These are phyloP conservation scores for Talaromyces proteolyticus DNA, from an alignment of 495 filamentous ascomycete species.

Conservation along the genomic window DNA sequence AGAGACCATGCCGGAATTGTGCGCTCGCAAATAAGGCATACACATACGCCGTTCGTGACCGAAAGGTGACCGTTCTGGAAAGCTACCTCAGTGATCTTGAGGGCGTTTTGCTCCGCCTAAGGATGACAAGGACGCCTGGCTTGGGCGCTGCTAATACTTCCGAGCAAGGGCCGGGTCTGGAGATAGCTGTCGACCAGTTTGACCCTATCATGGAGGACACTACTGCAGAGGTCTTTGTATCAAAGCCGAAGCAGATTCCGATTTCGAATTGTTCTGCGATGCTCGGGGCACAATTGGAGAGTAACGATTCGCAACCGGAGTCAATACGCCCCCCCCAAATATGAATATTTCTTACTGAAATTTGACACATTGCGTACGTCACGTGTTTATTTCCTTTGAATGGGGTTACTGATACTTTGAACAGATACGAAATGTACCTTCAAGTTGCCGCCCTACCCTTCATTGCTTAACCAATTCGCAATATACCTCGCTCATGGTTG, in stretches of 20 bases:
- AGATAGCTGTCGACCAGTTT: not conserved
- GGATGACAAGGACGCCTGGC: not conserved
- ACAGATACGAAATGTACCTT: not conserved
- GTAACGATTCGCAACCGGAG: not conserved
- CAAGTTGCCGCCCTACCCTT: slow-evolving; percentile 4
- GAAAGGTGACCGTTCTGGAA: not conserved
- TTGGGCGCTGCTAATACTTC: not conserved
- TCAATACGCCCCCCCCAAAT: not conserved
- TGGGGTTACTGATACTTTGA: not conserved
- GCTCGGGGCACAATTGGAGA: not conserved
- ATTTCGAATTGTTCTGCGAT: not conserved
- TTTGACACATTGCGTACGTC: not conserved
- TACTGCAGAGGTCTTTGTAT: not conserved
- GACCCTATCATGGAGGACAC: slow-evolving; percentile 1
- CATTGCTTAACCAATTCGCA: slow-evolving; percentile 4
- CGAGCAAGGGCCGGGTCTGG: not conserved
- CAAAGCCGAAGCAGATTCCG: not conserved
- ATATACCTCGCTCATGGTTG: slow-evolving; percentile 2
- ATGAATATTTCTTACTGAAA: not conserved
- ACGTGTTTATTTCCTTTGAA: not conserved
- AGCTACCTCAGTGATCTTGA: not conserved
- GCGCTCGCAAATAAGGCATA: not conserved
- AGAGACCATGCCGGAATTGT: not conserved
- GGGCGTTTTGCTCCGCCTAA: not conserved
- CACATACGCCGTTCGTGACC: not conserved